Conservation (phyloP, 176 grass and related monocot species). For the Eleusine indica region DNA sequence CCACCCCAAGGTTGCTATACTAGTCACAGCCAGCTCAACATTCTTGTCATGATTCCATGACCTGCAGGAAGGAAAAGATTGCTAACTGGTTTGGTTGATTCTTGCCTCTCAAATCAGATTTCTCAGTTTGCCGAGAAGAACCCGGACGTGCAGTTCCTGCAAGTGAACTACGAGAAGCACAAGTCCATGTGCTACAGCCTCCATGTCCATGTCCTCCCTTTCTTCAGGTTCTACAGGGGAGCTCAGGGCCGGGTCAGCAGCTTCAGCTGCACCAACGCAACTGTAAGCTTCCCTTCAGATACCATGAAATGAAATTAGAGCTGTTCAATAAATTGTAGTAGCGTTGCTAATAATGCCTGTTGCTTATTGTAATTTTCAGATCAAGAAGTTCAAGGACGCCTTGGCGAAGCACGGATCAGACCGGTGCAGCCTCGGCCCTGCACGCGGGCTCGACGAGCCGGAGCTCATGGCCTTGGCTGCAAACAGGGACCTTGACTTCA, state of each 20-base stretch:
- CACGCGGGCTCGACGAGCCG: slow-evolving; percentile 72
- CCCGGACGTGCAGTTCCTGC: slow-evolving; percentile 69
- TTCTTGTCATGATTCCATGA: no score
- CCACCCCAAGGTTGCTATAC: slow-evolving; percentile 65
- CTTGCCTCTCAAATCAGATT: slow-evolving; percentile 46
- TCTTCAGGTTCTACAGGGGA: slow-evolving; percentile 92
- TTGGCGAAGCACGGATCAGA: slow-evolving; percentile 78
- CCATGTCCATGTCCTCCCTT: slow-evolving; percentile 87
- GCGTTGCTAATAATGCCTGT: background rate
- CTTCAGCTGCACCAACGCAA: slow-evolving; percentile 99
- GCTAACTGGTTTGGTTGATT: no score
- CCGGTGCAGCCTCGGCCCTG: slow-evolving; percentile 76
- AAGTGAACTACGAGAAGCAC: slow-evolving; percentile 91
- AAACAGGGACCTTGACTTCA: slow-evolving; percentile 80
- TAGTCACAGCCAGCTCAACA: background rate
- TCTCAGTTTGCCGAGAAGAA: slow-evolving; percentile 70
- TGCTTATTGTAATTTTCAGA: slow-evolving; percentile 47
- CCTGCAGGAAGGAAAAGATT: no score
- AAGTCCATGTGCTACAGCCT: slow-evolving; percentile 96
- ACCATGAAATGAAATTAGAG: no score
- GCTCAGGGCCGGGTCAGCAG: slow-evolving; percentile 78
- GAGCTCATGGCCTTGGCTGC: slow-evolving; percentile 73
- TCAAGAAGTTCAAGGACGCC: slow-evolving; percentile 92
- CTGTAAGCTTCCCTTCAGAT: slow-evolving; percentile 43
- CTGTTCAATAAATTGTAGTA: no score